Evolutionary conservation across 495 filamentous ascomycete species (phyloP).

Genomic region (Talaromyces trachyspermus): DNA sequence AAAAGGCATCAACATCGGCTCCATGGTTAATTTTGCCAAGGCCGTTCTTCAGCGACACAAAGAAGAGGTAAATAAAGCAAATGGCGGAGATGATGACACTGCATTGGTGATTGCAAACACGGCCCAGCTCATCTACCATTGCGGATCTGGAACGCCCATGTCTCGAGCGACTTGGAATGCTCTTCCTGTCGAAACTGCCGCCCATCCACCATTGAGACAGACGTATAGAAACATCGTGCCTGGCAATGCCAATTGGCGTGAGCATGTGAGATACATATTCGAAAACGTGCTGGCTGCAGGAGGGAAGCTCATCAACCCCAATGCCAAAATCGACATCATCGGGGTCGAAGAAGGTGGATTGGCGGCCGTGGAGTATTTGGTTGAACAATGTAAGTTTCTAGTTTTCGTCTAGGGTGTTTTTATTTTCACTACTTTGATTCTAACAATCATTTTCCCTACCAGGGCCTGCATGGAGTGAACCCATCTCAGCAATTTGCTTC

Average conservation of each 20-base stretch:
- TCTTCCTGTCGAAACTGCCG: slow-evolving; percentile 48
- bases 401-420: background rate
- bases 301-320: slow-evolving; percentile 23
- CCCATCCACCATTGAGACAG: slow-evolving; percentile 29
- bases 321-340: slow-evolving; percentile 56
- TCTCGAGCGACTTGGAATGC: slow-evolving; percentile 43
- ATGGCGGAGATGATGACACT: slow-evolving; percentile 10
- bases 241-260: slow-evolving; percentile 37
- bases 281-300: slow-evolving; percentile 45
- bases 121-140: slow-evolving; percentile 64
- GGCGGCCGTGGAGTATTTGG: slow-evolving; percentile 47
- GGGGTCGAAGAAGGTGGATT: slow-evolving; percentile 51
- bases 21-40: slow-evolving; percentile 52
- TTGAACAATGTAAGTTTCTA: slow-evolving; percentile 42
- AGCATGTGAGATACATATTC: slow-evolving; percentile 61
- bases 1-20: slow-evolving; percentile 57
- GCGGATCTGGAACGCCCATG: slow-evolving; percentile 46
- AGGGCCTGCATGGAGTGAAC: slow-evolving; percentile 29
- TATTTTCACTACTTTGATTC: background rate
- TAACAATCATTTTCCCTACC: background rate
- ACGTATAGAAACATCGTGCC: slow-evolving; percentile 48
- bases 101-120: slow-evolving; percentile 63
- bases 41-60: slow-evolving; percentile 31
- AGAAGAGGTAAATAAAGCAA: background rate
- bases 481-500: slow-evolving; percentile 29